These are phyloP conservation scores for Dothidotthia symphoricarpi DNA, from an alignment of 2,329 filamentous ascomycete genomes.

Conservation along the genomic window DNA sequence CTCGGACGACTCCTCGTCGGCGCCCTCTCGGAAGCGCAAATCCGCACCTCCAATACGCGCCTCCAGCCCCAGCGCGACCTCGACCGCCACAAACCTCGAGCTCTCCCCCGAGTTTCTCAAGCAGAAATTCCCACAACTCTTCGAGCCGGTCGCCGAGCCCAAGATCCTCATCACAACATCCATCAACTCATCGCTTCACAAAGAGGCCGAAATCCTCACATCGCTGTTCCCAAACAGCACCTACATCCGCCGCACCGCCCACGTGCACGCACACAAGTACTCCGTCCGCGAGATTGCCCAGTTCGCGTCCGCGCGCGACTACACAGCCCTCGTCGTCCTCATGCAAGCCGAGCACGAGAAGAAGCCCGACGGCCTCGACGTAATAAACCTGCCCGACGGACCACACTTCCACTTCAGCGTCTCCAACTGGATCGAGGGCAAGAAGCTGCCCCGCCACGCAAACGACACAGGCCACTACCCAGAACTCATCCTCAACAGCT, in stretches of 20 bases:
- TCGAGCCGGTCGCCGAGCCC: slow-evolving; percentile 59
- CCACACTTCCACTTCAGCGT: slow-evolving; percentile 93
- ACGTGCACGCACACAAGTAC: slow-evolving; percentile 86
- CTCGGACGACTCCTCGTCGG: slow-evolving; percentile 48
- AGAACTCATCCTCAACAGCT: slow-evolving; percentile 89
- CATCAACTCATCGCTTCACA: slow-evolving; percentile 83
- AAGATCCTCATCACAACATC: slow-evolving; percentile 92
- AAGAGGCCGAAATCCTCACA: slow-evolving; percentile 75
- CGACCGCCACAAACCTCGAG: slow-evolving; percentile 59
- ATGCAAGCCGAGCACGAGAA: slow-evolving; percentile 78
- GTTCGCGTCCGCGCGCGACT: slow-evolving; percentile 78
- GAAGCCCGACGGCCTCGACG: slow-evolving; percentile 73
- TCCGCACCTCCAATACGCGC: slow-evolving; percentile 50
- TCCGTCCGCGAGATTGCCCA: slow-evolving; percentile 84
- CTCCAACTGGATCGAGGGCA: slow-evolving; percentile 85
- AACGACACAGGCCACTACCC: slow-evolving; percentile 85
- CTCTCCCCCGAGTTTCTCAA: slow-evolving; percentile 60
- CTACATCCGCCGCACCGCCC: slow-evolving; percentile 82
- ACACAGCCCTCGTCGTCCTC: slow-evolving; percentile 78
- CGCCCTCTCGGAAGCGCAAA: slow-evolving; percentile 39
- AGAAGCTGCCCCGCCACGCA: slow-evolving; percentile 83
- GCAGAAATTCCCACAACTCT: slow-evolving; percentile 61
- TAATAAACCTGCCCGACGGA: slow-evolving; percentile 79
- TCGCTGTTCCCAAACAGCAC: slow-evolving; percentile 75
- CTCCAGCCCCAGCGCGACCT: slow-evolving; percentile 53